phyloP scores from a whole-genome alignment of 257 asterid species.

The Phtheirospermum japonicum region DNA sequence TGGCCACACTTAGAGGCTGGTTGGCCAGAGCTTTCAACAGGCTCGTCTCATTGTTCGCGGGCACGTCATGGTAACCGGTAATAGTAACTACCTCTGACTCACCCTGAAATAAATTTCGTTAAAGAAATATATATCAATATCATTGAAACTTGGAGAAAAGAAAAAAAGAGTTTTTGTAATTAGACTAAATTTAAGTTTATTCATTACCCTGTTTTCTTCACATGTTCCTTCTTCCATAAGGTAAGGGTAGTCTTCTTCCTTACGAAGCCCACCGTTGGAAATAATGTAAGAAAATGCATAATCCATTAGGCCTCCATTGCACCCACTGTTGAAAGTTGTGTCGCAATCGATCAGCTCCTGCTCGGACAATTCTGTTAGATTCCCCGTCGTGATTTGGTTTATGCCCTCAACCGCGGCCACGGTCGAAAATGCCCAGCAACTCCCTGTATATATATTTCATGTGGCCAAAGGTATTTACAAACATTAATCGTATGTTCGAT shows the following conservation, averaged over 20 bases:
- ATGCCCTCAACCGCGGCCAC: constrained; percentile 82
- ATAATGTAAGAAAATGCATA: constrained; percentile 57
- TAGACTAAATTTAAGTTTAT: background rate
- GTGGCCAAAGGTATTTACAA: background rate
- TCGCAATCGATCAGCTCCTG: constrained; percentile 75
- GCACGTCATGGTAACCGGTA: constrained; percentile 56
- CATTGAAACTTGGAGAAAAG: background rate
- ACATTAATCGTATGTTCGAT: background rate
- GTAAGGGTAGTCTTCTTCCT: constrained; percentile 77
- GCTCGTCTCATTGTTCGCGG: constrained; percentile 55
- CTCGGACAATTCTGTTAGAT: constrained; percentile 62
- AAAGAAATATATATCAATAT: background rate
- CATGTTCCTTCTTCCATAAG: constrained; percentile 74
- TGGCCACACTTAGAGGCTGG: constrained; percentile 80
- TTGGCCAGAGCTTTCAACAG: constrained; percentile 64
- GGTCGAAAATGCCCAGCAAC: constrained; percentile 87
- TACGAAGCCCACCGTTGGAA: constrained; percentile 59
- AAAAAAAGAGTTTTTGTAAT: no score
- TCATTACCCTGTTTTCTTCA: constrained; percentile 50
- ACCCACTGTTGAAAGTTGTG: constrained; percentile 57
- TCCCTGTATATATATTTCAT: constrained; percentile 42
- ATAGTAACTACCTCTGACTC: constrained; percentile 44
- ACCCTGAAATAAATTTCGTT: constrained; percentile 25
- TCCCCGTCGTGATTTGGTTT: constrained; percentile 63
- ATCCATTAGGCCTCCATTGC: constrained; percentile 79